phyloP scores from a whole-genome alignment of 2,329 filamentous ascomycete genomes.

The Incumbomyces delicatus region DNA sequence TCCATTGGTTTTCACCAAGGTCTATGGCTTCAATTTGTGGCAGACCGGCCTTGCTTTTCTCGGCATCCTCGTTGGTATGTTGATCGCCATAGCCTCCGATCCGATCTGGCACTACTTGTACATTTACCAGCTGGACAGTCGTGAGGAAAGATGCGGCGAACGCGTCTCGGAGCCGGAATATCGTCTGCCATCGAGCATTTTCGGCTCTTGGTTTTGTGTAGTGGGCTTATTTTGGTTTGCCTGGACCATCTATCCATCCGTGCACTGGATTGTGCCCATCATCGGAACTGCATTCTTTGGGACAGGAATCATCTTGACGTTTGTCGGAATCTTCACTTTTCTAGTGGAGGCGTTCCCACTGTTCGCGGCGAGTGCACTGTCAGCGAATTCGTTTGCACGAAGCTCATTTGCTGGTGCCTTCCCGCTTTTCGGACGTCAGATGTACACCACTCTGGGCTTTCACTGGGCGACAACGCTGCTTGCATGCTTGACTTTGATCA shows the following conservation, averaged over 20 bases:
- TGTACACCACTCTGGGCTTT: slow-evolving; percentile 31
- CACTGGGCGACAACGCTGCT: slow-evolving; percentile 32
- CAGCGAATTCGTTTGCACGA: slow-evolving; percentile 72
- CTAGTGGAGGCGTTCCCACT: slow-evolving; percentile 53
- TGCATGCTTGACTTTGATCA: slow-evolving; percentile 29
- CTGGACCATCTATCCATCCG: slow-evolving; percentile 61
- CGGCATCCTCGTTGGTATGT: slow-evolving; percentile 39
- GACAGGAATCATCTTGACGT: slow-evolving; percentile 64
- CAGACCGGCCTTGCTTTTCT: slow-evolving; percentile 35
- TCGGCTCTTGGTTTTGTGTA: slow-evolving; percentile 68
- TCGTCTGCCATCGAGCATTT: slow-evolving; percentile 63
- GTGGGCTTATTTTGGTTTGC: slow-evolving; percentile 73
- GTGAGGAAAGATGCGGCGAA: slow-evolving; percentile 26
- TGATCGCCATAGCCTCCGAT: slow-evolving; percentile 35
- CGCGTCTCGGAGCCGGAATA: slow-evolving; percentile 70
- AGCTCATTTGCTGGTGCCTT: slow-evolving; percentile 71
- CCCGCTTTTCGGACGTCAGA: slow-evolving; percentile 22
- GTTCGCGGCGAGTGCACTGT: slow-evolving; percentile 53
- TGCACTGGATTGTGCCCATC: slow-evolving; percentile 70
- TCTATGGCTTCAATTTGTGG: slow-evolving; percentile 30
- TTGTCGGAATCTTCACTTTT: slow-evolving; percentile 80
- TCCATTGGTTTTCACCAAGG: slow-evolving; percentile 31
- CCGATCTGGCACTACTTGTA: slow-evolving; percentile 39
- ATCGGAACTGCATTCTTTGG: slow-evolving; percentile 65
- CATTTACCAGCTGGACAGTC: slow-evolving; percentile 30